Percentiles rank a stretch among this genome's conserved stretches.
Conservation (phyloP, 2,329 filamentous ascomycete species). For the Cadophora malorum region DNA sequence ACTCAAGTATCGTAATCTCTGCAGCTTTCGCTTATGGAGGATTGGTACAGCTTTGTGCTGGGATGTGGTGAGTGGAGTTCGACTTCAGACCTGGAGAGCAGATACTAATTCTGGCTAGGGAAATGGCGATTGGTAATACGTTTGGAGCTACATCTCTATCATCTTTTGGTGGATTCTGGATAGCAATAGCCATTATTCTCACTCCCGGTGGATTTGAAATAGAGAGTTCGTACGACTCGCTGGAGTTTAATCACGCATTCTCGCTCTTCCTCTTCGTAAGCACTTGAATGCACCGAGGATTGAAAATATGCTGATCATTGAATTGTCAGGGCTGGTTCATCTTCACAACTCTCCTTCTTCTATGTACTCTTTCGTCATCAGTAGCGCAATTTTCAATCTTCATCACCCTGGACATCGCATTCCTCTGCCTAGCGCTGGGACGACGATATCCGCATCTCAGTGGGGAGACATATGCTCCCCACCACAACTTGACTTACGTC, state of each 20-base stretch:
- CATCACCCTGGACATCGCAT: constrained; percentile 77
- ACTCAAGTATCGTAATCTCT: constrained; percentile 71
- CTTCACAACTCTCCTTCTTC: constrained; percentile 76
- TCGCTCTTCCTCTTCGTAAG: constrained; percentile 69
- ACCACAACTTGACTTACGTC: constrained; percentile 53
- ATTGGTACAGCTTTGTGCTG: constrained; percentile 78
- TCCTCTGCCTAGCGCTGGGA: constrained; percentile 75
- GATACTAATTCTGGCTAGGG: constrained; percentile 56
- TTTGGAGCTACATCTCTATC: constrained; percentile 83
- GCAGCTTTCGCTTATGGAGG: constrained; percentile 79
- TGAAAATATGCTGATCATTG: neutral
- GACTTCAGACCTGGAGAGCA: neutral
- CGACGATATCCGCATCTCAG: constrained; percentile 58
- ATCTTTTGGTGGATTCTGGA: constrained; percentile 86
- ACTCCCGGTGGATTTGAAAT: constrained; percentile 72
- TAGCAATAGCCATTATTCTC: constrained; percentile 74
- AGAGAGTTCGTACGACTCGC: constrained; percentile 54
- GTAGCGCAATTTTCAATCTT: constrained; percentile 81
- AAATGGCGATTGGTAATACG: constrained; percentile 87
- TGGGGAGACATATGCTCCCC: constrained; percentile 43
- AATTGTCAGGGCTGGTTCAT: constrained; percentile 73
- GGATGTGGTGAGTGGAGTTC: constrained; percentile 75
- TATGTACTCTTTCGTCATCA: constrained; percentile 79
- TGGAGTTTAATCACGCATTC: constrained; percentile 64
- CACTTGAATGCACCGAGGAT: neutral